Conservation (phyloP, 108 stramenopile species). For the Mediolabrus comicus region DNA sequence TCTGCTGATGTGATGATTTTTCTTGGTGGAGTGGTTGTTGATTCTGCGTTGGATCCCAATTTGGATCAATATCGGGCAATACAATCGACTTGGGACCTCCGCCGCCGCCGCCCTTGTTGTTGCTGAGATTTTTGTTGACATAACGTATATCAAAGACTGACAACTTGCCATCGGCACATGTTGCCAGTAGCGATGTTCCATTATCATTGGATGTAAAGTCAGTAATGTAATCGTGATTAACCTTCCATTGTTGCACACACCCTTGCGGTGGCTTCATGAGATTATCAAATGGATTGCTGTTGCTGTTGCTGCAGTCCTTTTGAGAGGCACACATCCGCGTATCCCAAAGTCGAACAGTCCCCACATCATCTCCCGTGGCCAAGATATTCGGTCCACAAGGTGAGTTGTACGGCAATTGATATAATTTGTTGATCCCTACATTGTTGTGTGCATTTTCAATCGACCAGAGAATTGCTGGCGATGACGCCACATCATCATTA, state of each 20-base stretch:
- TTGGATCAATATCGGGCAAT: slow-evolving; percentile 10
- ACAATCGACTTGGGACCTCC: slow-evolving; percentile 26
- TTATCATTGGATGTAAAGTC: slow-evolving; percentile 63
- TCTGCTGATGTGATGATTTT: slow-evolving; percentile 3
- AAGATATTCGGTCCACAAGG: slow-evolving; percentile 46
- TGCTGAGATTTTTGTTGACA: slow-evolving; percentile 19
- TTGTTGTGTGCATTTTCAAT: slow-evolving; percentile 60
- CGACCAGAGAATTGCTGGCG: slow-evolving; percentile 53
- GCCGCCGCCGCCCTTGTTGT: too few species aligned
- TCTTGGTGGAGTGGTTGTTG: slow-evolving; percentile 10
- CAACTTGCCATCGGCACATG: slow-evolving; percentile 78
- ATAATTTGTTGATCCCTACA: slow-evolving; percentile 53
- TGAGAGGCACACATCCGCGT: slow-evolving; percentile 43
- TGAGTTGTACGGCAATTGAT: slow-evolving; percentile 53
- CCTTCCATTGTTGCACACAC: slow-evolving; percentile 68
- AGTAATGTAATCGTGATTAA: slow-evolving; percentile 86
- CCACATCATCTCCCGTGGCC: slow-evolving; percentile 83
- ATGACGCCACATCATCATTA: slow-evolving; percentile 14
- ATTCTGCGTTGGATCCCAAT: background rate
- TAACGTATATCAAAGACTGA: slow-evolving; percentile 74
- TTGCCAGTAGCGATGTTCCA: slow-evolving; percentile 67
- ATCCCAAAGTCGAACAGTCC: slow-evolving; percentile 83
- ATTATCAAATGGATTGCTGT: slow-evolving; percentile 36
- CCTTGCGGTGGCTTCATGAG: slow-evolving; percentile 51
- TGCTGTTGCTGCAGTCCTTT: background rate